phyloP scores from a whole-genome alignment of 768 basidiomycete species.

The Psilocybe cyanescens region DNA sequence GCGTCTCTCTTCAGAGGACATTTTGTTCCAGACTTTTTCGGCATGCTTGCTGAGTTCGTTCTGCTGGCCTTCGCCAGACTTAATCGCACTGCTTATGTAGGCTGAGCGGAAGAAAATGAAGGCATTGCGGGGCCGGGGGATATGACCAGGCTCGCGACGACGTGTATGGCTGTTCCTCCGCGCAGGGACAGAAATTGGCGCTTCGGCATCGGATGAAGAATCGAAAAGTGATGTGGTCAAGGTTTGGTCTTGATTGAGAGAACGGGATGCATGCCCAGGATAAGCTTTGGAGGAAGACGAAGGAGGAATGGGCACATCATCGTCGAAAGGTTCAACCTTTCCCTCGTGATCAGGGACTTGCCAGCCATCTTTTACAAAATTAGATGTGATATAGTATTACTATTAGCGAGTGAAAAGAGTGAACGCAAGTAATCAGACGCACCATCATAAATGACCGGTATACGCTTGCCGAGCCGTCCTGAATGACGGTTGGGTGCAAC shows the following conservation, averaged over 20 bases:
- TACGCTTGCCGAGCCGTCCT: slow-evolving; percentile 21
- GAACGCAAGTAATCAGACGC: slow-evolving; percentile 13
- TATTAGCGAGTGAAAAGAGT: neutral
- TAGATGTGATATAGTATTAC: neutral
- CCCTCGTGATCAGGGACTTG: slow-evolving; percentile 6
- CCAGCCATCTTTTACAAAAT: slow-evolving; percentile 26
- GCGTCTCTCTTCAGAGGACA: slow-evolving; percentile 25
- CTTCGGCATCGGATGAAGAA: slow-evolving; percentile 5
- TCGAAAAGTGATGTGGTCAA: neutral
- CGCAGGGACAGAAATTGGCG: slow-evolving; percentile 3
- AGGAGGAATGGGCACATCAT: neutral
- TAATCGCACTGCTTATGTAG: slow-evolving; percentile 16
- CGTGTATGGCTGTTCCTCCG: slow-evolving; percentile 17
- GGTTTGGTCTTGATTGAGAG: neutral
- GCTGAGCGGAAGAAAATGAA: slow-evolving; percentile 41
- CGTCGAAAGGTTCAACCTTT: neutral
- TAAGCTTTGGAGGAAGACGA: neutral
- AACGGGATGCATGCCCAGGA: neutral
- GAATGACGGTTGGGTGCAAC: slow-evolving; percentile 25
- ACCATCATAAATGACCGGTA: slow-evolving; percentile 28
- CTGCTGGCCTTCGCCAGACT: slow-evolving; percentile 27
- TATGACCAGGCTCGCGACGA: slow-evolving; percentile 19
- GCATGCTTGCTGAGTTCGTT: slow-evolving; percentile 37
- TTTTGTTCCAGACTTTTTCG: slow-evolving; percentile 31
- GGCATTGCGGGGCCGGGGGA: slow-evolving; percentile 42